Evolutionary conservation across 2,329 filamentous ascomycete species (phyloP), one percentile per base, ranked within the genome.

Genomic region (Epichloe hybrida): DNA sequence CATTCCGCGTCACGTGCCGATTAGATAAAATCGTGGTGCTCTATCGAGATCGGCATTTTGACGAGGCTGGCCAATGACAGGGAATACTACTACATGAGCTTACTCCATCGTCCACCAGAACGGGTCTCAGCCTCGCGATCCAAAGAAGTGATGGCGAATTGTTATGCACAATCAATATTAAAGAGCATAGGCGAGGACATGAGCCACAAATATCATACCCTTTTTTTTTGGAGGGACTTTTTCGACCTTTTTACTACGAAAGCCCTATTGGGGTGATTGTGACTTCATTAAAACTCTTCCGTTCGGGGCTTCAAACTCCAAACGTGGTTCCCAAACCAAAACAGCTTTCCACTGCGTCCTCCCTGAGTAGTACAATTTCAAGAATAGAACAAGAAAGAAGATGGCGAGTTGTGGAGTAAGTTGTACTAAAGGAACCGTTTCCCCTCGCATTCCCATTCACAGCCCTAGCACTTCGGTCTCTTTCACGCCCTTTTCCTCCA

Each of bases 1-100:
- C 48, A 56, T 58, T 61, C 58, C 55, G 58, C 53, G 49, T 66
- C 64, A 67, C 65, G 65, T 67, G 65, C 20, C 51, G 62, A 67
- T 66, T 65, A 64, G 47, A 42, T 49, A 23, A 5, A 2, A 7
- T 27, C 9, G 41, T 45, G 43, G 35, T 31, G 12, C 9, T 13
- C 23, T 50, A 39, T 44, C 17, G 40, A n/a, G 47, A 15, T n/a
- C 3, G 31, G 4, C 6, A 6, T 20, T 13, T 1, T 6, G 45
- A 20, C 46, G 20, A 49, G 50, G 47, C 50, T 47, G 34, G n/a
- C 54, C 50, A 52, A 23, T 55, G 15, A 43, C 5, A n/a, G 21
- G 15, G 9, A 7, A 21, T 2, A n/a, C n/a, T 27, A 6, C 17
- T 17, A 17, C 20, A 8, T 21, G 20, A 42, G 27, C 13, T 17